phyloP scores from a whole-genome alignment of 2,329 filamentous ascomycete genomes.

The Monilinia vaccinii-corymbosi region DNA sequence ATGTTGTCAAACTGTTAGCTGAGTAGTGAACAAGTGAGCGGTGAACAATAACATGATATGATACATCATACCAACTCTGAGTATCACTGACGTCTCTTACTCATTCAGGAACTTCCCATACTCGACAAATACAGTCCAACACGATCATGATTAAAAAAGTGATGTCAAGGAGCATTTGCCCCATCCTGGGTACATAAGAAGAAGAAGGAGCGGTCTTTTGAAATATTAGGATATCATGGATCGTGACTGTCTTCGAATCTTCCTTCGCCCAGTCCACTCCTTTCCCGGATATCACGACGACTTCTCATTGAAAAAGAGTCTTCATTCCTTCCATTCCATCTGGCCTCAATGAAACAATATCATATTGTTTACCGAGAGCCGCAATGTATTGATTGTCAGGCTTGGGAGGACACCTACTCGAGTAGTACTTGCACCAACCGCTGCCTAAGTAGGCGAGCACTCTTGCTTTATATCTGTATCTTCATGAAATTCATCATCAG shows the following conservation, averaged over 20 bases:
- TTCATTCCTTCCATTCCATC: neutral
- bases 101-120: no score
- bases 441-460: neutral
- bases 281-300: neutral
- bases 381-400: neutral
- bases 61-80: no score
- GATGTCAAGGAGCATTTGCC: no score
- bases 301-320: neutral
- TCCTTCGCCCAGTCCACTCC: neutral
- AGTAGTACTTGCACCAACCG: no score
- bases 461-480: neutral
- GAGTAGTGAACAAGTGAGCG: no score
- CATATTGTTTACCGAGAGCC: neutral
- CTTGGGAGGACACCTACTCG: neutral
- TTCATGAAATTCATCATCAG: neutral
- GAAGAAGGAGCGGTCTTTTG: no score
- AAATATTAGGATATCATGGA: no score
- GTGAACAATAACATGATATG: neutral
- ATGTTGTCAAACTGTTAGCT: no score
- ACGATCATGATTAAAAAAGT: no score
- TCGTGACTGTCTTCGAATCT: neutral
- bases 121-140: no score
- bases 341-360: neutral
- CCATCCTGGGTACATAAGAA: no score
- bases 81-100: no score